Evolutionary conservation across 139 green algal species (phyloP), one percentile per base, ranked within the genome.

Genomic region (Parachlorella kessleri): DNA sequence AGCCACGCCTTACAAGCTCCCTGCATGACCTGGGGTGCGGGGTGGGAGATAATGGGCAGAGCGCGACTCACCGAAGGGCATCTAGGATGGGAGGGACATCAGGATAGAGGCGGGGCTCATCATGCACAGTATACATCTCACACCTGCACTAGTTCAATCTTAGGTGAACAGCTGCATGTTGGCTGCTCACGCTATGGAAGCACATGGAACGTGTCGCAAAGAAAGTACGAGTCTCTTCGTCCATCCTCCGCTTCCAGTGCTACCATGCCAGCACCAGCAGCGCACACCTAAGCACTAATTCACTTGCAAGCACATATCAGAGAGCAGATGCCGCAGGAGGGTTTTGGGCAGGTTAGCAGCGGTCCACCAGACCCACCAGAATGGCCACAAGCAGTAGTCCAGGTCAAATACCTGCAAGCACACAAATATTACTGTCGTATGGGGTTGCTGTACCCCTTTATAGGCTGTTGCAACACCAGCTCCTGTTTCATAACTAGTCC

Each of bases 331-430:
- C 48, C 48, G 48, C 10, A 10, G 10, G 10, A 59, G 48, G 48
- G 10, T 18, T 59, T 59, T 59, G 10, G 48, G 10, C 18, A 10
- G 10, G 10, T 59, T 10, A 10, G 18, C 48, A 18, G 48, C 10
- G 18, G 48, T 59, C n/a, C n/a, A n/a, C n/a, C n/a, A n/a, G 18
- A 48, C 73, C 76, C 81, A 86, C 75, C 76, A 86, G 23, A 80
- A 80, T 1, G 76, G 71, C 81, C 76, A 80, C 1, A 83, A 33
- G 14, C 42, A 76, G 53, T 72, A 75, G 68, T 75, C 80, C n/a
- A 81, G 40, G 48, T 84, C 73, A 32, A 84, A 81, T 4, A 84
- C 73, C n/a, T n/a, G n/a, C n/a, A n/a, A n/a, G n/a, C n/a, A n/a
- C n/a, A n/a, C n/a, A n/a, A n/a, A n/a, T n/a, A n/a, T n/a, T n/a